phyloP scores from a whole-genome alignment of 768 basidiomycete genomes.

The Lentinula edodes region DNA sequence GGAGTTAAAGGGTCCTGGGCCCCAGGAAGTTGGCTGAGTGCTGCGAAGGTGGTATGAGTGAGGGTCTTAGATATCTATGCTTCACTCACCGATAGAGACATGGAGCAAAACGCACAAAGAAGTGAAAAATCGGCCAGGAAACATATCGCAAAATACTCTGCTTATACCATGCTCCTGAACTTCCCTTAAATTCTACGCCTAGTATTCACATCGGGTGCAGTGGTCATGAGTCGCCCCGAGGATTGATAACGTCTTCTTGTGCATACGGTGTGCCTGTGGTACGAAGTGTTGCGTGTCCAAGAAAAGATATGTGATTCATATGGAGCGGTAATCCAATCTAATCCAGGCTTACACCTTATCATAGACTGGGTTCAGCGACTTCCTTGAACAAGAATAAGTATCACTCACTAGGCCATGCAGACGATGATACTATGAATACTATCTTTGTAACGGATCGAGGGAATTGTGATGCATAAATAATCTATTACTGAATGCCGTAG shows the following conservation, averaged over 20 bases:
- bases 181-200: neutral
- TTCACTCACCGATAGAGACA: neutral
- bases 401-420: neutral
- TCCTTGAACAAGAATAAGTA: neutral
- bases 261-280: neutral
- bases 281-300: neutral
- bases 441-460: neutral
- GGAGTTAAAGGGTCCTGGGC: constrained; percentile 5
- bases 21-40: neutral
- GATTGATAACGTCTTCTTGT: neutral
- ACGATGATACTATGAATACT: neutral
- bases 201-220: neutral
- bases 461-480: neutral
- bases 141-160: neutral
- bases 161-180: neutral
- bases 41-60: neutral
- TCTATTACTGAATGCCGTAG: neutral
- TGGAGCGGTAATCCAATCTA: neutral
- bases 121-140: neutral
- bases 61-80: too few relatives aligned
- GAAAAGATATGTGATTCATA: neutral
- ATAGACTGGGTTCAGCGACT: neutral
- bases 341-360: neutral
- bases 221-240: neutral
- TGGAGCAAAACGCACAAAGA: neutral